A percentile compares a stretch with the other conserved stretches of the same genome.
Conservation (phyloP, 306 rosid species). For the Echinosophora koreensis region DNA sequence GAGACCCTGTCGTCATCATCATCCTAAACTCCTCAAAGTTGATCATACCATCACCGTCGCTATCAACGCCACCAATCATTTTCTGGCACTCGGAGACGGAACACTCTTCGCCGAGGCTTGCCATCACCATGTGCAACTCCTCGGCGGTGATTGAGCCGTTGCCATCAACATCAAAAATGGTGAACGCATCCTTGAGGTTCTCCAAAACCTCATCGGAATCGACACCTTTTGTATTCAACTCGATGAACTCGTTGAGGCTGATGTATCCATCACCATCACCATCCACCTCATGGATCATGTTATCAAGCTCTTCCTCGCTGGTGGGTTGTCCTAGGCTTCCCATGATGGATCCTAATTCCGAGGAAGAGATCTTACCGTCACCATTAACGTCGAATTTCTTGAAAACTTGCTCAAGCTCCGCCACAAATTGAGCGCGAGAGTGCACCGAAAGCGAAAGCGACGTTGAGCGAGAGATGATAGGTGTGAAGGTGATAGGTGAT, state of each 20-base stretch:
- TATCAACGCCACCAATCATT: constrained; percentile 84
- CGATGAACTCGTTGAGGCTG: constrained; percentile 72
- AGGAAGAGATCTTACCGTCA: constrained; percentile 84
- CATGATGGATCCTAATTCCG: constrained; percentile 83
- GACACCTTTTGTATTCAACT: constrained; percentile 75
- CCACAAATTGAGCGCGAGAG: constrained; percentile 50
- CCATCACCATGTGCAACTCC: constrained; percentile 74
- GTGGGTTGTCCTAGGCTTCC: constrained; percentile 69
- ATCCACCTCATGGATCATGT: constrained; percentile 82
- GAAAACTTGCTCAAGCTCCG: constrained; percentile 79
- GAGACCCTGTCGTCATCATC: constrained; percentile 88
- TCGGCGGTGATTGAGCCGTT: constrained; percentile 85
- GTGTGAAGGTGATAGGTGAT: background rate
- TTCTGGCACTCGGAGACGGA: constrained; percentile 74
- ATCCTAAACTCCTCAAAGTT: constrained; percentile 79
- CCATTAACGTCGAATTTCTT: constrained; percentile 85
- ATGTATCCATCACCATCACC: constrained; percentile 85
- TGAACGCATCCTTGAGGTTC: constrained; percentile 78
- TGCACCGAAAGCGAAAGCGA: constrained; percentile 40
- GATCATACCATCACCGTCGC: constrained; percentile 83
- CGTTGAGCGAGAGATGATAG: constrained; percentile 31
- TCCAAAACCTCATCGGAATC: constrained; percentile 73
- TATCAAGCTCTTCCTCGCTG: constrained; percentile 67
- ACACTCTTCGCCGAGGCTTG: constrained; percentile 68
- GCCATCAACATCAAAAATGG: constrained; percentile 77